phyloP scores from a whole-genome alignment of 441 rosid genomes.

The Rhodomyrtus psidioides region DNA sequence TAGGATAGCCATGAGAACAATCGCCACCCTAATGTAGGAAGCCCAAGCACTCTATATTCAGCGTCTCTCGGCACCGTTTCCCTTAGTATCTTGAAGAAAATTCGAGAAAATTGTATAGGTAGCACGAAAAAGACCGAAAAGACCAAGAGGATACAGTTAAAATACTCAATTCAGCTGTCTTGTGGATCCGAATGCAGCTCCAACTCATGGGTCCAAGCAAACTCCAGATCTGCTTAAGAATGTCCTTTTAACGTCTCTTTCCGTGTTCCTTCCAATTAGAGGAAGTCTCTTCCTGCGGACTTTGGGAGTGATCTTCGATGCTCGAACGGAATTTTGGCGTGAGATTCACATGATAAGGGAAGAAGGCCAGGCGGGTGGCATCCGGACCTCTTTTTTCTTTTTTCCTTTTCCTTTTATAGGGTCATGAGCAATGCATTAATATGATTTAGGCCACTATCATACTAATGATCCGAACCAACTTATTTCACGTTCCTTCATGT shows the following conservation, averaged over 20 bases:
- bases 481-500: neutral
- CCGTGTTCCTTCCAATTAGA: neutral
- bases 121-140: neutral
- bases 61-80: neutral
- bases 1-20: neutral
- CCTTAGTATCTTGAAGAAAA: neutral
- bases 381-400: neutral
- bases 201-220: neutral
- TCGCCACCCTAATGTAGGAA: neutral
- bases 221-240: neutral
- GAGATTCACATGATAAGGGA: neutral
- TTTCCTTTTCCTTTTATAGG: no score
- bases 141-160: neutral
- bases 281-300: neutral
- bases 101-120: neutral
- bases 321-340: neutral
- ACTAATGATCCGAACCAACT: neutral
- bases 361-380: neutral
- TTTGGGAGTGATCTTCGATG: neutral
- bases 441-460: neutral
- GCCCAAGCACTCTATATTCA: neutral
- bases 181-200: neutral
- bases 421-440: neutral
- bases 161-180: neutral
- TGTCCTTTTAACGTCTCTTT: neutral